Conservation (phyloP, 441 rosid genomes). For the Arabidopsis lyrata region DNA sequence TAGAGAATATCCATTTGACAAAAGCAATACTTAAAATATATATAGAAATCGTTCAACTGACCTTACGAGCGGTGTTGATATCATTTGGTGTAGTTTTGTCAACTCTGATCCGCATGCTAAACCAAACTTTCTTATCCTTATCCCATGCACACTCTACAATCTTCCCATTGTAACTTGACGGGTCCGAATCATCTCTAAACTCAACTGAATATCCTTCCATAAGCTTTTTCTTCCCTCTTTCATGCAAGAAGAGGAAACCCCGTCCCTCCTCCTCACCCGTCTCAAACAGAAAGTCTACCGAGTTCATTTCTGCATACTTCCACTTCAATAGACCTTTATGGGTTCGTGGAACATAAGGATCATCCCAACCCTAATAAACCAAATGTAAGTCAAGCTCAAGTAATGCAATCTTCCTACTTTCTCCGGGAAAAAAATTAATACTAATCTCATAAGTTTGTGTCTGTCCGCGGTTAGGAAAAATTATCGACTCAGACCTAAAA, state of each 20-base stretch:
- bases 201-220: conserved; percentile 76
- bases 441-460: background rate
- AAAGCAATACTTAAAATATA: background rate
- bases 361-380: conserved; percentile 89
- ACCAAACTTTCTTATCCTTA: conserved; percentile 69
- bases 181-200: conserved; percentile 79
- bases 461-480: background rate
- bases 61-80: conserved; percentile 88
- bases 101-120: conserved; percentile 75
- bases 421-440: background rate
- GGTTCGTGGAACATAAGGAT: conserved; percentile 92
- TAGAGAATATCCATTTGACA: background rate
- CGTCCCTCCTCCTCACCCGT: conserved; percentile 56
- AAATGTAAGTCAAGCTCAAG: conserved; percentile 5
- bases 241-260: conserved; percentile 61
- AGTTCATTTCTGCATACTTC: conserved; percentile 94
- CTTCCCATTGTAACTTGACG: conserved; percentile 68
- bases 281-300: conserved; percentile 92
- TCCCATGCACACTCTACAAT: conserved; percentile 93
- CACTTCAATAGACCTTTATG: conserved; percentile 96
- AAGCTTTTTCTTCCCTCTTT: conserved; percentile 78
- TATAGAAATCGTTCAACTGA: conserved; percentile 23
- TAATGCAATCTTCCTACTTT: background rate
- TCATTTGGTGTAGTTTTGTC: conserved; percentile 94
- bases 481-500: background rate